phyloP scores from a whole-genome alignment of 2,329 filamentous ascomycete species.

The Scedosporium apiospermum region DNA sequence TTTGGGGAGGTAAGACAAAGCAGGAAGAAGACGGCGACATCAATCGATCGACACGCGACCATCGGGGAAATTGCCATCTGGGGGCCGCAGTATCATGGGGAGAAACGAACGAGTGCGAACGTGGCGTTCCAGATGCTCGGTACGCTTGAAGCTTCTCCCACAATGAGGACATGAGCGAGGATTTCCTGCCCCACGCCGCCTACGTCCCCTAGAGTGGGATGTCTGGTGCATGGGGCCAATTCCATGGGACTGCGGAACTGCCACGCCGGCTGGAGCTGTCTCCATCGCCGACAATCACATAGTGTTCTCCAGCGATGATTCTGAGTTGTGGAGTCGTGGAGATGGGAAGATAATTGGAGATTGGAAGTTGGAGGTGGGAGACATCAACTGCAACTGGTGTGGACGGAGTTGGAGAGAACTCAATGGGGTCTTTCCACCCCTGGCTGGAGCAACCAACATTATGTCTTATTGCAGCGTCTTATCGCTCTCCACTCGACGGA shows the following conservation, averaged over 20 bases:
- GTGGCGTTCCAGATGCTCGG: conserved; percentile 36
- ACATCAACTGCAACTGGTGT: background rate
- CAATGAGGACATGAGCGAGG: conserved; percentile 28
- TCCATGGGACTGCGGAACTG: background rate
- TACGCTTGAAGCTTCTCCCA: conserved; percentile 32
- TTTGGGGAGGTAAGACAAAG: too few species aligned
- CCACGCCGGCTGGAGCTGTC: background rate
- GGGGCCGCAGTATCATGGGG: background rate
- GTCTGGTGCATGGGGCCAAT: conserved; percentile 2
- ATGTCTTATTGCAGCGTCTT: too few species aligned
- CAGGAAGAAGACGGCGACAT: too few species aligned
- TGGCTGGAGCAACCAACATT: too few species aligned
- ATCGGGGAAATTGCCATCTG: too few species aligned
- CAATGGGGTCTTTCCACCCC: background rate
- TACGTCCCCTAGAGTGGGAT: conserved; percentile 3
- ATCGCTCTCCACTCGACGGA: too few species aligned
- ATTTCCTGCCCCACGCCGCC: conserved; percentile 10
- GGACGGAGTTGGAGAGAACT: background rate
- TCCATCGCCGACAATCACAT: background rate
- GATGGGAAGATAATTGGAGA: background rate
- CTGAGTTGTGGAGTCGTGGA: background rate
- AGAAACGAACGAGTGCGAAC: conserved; percentile 31
- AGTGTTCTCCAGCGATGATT: background rate
- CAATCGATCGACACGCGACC: too few species aligned
- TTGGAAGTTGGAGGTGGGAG: background rate